Base-by-base conservation (phyloP, 2,329 filamentous ascomycete species). In the Cladosporium sp. region DNA sequence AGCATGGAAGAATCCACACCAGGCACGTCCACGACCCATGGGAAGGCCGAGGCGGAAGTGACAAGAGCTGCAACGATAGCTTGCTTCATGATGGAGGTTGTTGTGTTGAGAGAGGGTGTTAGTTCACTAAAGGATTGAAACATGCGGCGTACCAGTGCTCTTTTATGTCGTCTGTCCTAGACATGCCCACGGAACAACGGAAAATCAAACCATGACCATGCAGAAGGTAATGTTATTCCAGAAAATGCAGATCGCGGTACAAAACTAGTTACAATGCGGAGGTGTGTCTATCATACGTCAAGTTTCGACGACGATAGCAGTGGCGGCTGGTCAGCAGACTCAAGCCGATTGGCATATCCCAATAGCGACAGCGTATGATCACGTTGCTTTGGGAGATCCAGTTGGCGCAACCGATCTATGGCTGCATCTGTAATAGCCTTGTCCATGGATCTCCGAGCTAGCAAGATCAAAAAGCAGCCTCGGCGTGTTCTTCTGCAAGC, bases 1-100 rank as follows among this genome's bases (percentile, higher is more conserved):
- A 79, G 70, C 10, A 78, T 67, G 36, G 71, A 74, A 4, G 75
- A 75, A 64, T 80, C 77, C 18, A 81, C 75, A 26, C 77, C 78
- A 12, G 77, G 72, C 52, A 74, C 69, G 10, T 76, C 65, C 10
- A 74, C 71, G 4, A 81, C 78, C 67, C 76, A 81, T 4, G 79
- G 80, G 65, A 79, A 81, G 41, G 78, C 77, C 28, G 68, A 69
- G 28, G 71, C 73, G 65, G 71, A 68, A 64, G 70, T 61, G 65
- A 75, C 66, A 32, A 74, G 68, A 24, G 70, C 71, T 24, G 68
- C 62, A 52, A 71, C 58, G 28, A 70, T 65, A 38, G 70, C 65
- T 57, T 68, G 64, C 69, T 73, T 75, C 73, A 76, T 75, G 21
- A 4, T 58, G 21, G 28, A 24, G n/a, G 44, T 10, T 38, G 38